phyloP scores from a whole-genome alignment of 108 stramenopile species.

The Cyclotella sp. region DNA sequence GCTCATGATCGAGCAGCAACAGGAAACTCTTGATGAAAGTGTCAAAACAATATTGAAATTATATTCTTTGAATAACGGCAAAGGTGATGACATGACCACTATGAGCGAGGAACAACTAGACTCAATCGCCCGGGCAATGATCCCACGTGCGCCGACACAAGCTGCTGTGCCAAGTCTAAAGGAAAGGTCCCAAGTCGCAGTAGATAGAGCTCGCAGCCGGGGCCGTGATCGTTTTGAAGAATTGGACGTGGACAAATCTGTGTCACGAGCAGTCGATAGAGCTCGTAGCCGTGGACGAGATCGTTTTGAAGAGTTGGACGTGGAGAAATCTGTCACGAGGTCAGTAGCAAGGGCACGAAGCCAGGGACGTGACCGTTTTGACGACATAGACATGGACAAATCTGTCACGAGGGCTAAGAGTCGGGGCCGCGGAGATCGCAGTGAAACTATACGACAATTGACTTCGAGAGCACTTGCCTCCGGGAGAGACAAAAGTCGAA shows the following conservation, averaged over 20 bases:
- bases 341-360: conserved; percentile 4
- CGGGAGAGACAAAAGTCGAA: conserved; percentile 26
- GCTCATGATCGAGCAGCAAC: conserved; percentile 49
- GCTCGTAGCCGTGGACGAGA: conserved; percentile 11
- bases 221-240: conserved; percentile 15
- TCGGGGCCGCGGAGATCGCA: conserved; percentile 37
- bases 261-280: conserved; percentile 1
- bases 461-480: conserved; percentile 41
- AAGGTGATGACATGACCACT: conserved; percentile 43
- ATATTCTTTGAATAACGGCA: conserved; percentile 47
- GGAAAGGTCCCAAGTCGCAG: conserved; percentile 10
- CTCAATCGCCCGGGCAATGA: conserved; percentile 43
- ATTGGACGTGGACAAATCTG: conserved; percentile 9
- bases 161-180: neutral
- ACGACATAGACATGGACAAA: conserved; percentile 1
- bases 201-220: neutral
- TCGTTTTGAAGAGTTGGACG: conserved; percentile 12
- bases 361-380: conserved; percentile 14
- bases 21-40: conserved; percentile 52
- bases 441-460: conserved; percentile 38
- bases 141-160: conserved; percentile 21
- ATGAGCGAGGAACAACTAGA: conserved; percentile 48
- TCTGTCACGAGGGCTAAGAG: conserved; percentile 5
- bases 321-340: neutral
- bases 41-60: conserved; percentile 54